A percentile compares a stretch with the other conserved stretches of the same genome.
Conservation (phyloP, 768 basidiomycete species). For the Suillus americanus region DNA sequence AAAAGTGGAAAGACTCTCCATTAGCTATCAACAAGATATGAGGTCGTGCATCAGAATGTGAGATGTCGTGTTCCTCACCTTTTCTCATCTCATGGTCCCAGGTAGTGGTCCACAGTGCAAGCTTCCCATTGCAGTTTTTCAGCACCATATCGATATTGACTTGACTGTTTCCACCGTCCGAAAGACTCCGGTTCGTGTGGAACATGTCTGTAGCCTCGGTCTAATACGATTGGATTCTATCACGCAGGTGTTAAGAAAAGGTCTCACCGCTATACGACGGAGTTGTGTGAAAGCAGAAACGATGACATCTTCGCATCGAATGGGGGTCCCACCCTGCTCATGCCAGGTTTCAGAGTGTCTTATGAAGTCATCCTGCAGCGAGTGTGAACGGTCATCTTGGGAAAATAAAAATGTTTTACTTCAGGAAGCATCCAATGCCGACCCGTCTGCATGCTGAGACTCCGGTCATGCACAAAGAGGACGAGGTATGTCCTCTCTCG, state of each 20-base stretch:
- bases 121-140: constrained; percentile 66
- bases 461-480: constrained; percentile 83
- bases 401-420: constrained; percentile 23
- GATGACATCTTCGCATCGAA: constrained; percentile 80
- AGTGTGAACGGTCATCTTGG: constrained; percentile 9
- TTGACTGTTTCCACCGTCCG: constrained; percentile 50
- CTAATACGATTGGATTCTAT: constrained; percentile 24
- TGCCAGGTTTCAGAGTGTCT: constrained; percentile 73
- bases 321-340: constrained; percentile 46
- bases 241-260: not conserved
- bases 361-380: constrained; percentile 62
- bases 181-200: constrained; percentile 48
- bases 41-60: not conserved
- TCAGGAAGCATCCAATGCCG: constrained; percentile 88
- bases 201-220: constrained; percentile 81
- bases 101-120: constrained; percentile 68
- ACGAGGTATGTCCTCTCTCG: constrained; percentile 86
- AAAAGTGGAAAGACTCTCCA: constrained; percentile 74
- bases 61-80: constrained; percentile 39
- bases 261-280: constrained; percentile 74
- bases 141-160: constrained; percentile 74
- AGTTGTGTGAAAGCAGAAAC: constrained; percentile 75
- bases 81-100: constrained; percentile 76
- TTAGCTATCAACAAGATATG: constrained; percentile 44
- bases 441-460: constrained; percentile 83